Percentiles rank a stretch among this genome's conserved stretches.
Evolutionary conservation across 2,329 filamentous ascomycete species (phyloP).

Genomic region (Hypoxylon sp.): DNA sequence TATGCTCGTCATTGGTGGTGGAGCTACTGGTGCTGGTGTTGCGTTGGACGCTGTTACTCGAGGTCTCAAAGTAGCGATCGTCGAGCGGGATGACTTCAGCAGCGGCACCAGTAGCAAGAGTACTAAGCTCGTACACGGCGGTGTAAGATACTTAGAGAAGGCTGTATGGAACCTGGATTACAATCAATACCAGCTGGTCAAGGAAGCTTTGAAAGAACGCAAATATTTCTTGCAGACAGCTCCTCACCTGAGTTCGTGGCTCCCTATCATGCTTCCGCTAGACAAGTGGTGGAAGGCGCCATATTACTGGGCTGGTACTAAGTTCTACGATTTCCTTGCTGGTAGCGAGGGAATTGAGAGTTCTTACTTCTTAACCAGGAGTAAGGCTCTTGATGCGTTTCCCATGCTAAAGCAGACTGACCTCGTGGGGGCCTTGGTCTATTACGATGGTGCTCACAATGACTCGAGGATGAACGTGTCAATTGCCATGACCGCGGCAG

Average conservation of each 20-base stretch:
- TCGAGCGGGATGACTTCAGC: conserved; percentile 81
- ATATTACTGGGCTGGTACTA: conserved; percentile 83
- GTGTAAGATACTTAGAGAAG: conserved; percentile 81
- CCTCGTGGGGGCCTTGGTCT: conserved; percentile 85
- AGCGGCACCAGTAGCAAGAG: conserved; percentile 82
- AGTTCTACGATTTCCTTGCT: conserved; percentile 87
- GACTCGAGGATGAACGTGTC: conserved; percentile 95
- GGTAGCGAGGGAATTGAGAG: conserved; percentile 90
- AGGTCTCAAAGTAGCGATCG: conserved; percentile 78
- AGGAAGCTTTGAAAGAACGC: conserved; percentile 80
- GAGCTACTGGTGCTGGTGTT: conserved; percentile 79
- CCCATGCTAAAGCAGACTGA: conserved; percentile 88
- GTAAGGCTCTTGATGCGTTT: conserved; percentile 88
- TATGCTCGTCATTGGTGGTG: conserved; percentile 78
- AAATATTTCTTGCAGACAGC: conserved; percentile 83
- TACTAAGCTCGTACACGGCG: conserved; percentile 83
- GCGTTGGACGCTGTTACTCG: conserved; percentile 80
- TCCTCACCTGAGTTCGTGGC: conserved; percentile 79
- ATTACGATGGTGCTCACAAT: conserved; percentile 94
- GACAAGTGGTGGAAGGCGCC: conserved; percentile 84
- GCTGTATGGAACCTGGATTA: conserved; percentile 83
- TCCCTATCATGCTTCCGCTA: conserved; percentile 82
- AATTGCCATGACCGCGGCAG: conserved; percentile 87
- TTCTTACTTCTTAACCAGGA: conserved; percentile 89
- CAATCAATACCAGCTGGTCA: conserved; percentile 78